phyloP scores from a whole-genome alignment of 2,329 filamentous ascomycete species.

The Davidsoniella eucalypti region DNA sequence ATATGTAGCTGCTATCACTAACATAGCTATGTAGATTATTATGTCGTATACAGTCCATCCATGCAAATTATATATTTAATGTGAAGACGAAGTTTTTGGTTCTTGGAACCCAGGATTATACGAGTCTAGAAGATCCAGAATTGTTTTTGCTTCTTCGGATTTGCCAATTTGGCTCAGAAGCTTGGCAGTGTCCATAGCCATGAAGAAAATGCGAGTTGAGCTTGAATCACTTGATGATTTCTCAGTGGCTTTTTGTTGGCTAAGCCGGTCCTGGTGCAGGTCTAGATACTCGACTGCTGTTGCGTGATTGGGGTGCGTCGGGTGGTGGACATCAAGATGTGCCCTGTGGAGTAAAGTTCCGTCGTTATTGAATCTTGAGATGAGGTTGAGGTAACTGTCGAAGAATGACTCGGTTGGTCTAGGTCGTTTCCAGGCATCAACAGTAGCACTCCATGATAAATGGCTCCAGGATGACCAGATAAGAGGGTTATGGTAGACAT shows the following conservation, averaged over 20 bases:
- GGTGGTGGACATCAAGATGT: constrained; percentile 39
- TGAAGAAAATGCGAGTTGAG: constrained; percentile 11
- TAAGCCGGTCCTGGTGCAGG: constrained; percentile 4
- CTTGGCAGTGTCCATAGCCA: constrained; percentile 21
- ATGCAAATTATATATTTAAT: too few relatives aligned
- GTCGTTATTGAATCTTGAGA: constrained; percentile 21
- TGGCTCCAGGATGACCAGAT: constrained; percentile 26
- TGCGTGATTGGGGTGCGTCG: constrained; percentile 30
- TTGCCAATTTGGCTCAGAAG: constrained; percentile 20
- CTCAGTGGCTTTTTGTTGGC: neutral
- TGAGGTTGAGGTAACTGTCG: constrained; percentile 34
- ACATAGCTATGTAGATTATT: too few relatives aligned
- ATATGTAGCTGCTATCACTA: neutral
- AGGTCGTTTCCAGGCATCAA: constrained; percentile 29
- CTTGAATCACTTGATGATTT: neutral
- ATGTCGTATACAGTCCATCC: neutral
- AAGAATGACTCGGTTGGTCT: constrained; percentile 32
- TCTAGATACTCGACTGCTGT: constrained; percentile 31
- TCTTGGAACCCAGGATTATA: too few relatives aligned
- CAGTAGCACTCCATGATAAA: constrained; percentile 36
- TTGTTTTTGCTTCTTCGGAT: constrained; percentile 19
- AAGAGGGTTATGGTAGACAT: constrained; percentile 22
- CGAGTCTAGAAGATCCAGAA: constrained; percentile 16
- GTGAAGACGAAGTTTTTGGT: too few relatives aligned
- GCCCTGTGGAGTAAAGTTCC: constrained; percentile 30